These are phyloP conservation scores for Diversispora epigaea DNA, from an alignment of 192 early-diverging fungal genomes.

Conservation along the genomic window DNA sequence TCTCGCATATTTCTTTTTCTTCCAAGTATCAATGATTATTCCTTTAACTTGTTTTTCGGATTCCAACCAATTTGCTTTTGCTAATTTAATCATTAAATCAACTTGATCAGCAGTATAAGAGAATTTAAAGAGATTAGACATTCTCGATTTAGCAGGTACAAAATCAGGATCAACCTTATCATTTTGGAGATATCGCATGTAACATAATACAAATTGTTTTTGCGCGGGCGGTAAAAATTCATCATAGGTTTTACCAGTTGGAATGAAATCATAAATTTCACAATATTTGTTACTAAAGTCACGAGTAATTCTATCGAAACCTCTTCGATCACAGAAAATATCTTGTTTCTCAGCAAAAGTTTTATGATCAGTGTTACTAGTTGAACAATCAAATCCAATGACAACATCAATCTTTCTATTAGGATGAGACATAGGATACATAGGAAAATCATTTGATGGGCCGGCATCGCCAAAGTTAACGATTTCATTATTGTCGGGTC, in stretches of 20 bases:
- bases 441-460: slow-evolving; percentile 77
- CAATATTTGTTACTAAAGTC: slow-evolving; percentile 5
- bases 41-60: too few relatives aligned
- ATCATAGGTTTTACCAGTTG: slow-evolving; percentile 8
- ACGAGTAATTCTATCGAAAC: not conserved
- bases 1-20: too few relatives aligned
- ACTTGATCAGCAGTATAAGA: too few relatives aligned
- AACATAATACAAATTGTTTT: slow-evolving; percentile 53
- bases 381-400: slow-evolving; percentile 61
- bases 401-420: slow-evolving; percentile 72
- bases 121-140: too few relatives aligned
- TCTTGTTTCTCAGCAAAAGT: slow-evolving; percentile 15
- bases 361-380: not conserved
- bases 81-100: too few relatives aligned
- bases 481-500: not conserved
- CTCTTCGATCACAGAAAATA: slow-evolving; percentile 1
- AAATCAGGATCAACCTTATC: slow-evolving; percentile 53
- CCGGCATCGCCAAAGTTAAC: slow-evolving; percentile 69
- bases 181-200: slow-evolving; percentile 68
- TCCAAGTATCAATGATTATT: too few relatives aligned
- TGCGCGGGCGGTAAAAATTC: slow-evolving; percentile 2
- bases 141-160: slow-evolving; percentile 54
- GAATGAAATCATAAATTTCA: slow-evolving; percentile 24
- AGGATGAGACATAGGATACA: slow-evolving; percentile 66
- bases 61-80: too few relatives aligned